Evolutionary conservation across 2,329 filamentous ascomycete genomes (phyloP).

Genomic region (Cercospora canescens): DNA sequence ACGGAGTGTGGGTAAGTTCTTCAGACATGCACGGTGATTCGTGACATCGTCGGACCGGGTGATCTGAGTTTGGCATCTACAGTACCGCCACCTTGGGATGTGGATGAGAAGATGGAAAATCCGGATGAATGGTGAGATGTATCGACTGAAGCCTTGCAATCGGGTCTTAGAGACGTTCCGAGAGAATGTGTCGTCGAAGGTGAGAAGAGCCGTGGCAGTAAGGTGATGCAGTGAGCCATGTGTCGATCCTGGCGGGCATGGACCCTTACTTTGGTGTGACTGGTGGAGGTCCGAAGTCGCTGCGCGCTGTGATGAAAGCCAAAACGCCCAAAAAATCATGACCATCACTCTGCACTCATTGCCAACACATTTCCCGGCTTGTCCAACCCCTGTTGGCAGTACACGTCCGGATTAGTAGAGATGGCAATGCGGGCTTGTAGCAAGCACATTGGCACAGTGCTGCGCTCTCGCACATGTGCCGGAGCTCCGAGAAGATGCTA

Average conservation of each 20-base stretch:
- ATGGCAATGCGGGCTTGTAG: constrained; percentile 22
- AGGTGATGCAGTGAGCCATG: neutral
- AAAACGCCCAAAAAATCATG: neutral
- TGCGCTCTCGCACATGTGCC: constrained; percentile 16
- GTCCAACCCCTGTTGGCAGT: neutral
- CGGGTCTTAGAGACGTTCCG: neutral
- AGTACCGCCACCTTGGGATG: neutral
- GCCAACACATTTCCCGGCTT: neutral
- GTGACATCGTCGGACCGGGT: neutral
- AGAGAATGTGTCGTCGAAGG: neutral
- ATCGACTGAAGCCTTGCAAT: neutral
- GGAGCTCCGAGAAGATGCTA: constrained; percentile 20
- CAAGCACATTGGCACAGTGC: constrained; percentile 26
- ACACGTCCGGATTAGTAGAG: neutral
- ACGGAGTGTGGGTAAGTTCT: neutral
- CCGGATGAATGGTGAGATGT: neutral
- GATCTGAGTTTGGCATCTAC: neutral
- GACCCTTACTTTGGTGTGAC: neutral
- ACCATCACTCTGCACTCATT: neutral
- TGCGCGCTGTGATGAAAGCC: neutral
- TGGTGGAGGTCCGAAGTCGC: constrained; percentile 1
- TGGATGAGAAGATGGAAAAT: neutral
- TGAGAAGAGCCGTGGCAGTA: neutral
- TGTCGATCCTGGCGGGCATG: neutral
- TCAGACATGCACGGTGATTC: neutral